phyloP scores from a whole-genome alignment of 768 basidiomycete genomes.

The Suillus spraguei region DNA sequence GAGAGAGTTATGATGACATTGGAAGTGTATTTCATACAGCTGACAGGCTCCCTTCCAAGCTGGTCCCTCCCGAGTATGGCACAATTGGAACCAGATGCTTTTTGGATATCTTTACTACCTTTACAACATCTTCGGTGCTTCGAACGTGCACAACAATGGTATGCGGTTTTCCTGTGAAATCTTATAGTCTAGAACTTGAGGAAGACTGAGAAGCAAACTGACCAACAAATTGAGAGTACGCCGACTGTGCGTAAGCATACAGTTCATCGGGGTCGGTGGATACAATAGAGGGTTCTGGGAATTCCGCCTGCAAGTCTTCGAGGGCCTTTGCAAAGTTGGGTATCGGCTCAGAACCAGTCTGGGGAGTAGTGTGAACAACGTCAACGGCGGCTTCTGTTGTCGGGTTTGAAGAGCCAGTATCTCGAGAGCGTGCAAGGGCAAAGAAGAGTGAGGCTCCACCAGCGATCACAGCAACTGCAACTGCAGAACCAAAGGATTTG shows the following conservation, averaged over 20 bases:
- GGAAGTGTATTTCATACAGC: slow-evolving; percentile 45
- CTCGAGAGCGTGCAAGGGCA: slow-evolving; percentile 7
- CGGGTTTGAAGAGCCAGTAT: not conserved
- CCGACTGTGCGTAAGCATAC: slow-evolving; percentile 60
- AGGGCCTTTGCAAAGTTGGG: slow-evolving; percentile 47
- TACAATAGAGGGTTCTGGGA: slow-evolving; percentile 46
- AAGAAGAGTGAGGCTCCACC: slow-evolving; percentile 15
- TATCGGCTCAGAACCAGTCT: not conserved
- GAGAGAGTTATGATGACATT: not conserved
- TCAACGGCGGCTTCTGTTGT: not conserved
- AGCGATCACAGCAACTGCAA: slow-evolving; percentile 10
- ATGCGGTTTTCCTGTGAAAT: slow-evolving; percentile 15
- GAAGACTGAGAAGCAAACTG: slow-evolving; percentile 32
- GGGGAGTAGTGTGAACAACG: not conserved
- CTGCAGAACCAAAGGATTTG: slow-evolving; percentile 1
- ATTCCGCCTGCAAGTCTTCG: slow-evolving; percentile 43
- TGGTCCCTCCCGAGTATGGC: slow-evolving; percentile 81
- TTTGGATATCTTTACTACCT: slow-evolving; percentile 70
- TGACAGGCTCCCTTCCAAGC: slow-evolving; percentile 80
- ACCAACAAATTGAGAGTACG: slow-evolving; percentile 63
- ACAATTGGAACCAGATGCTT: slow-evolving; percentile 72
- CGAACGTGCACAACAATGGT: slow-evolving; percentile 53
- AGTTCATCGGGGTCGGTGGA: slow-evolving; percentile 52
- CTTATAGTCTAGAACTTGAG: slow-evolving; percentile 9
- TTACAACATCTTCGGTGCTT: slow-evolving; percentile 78